A percentile compares a stretch with the other conserved stretches of the same genome.
These are phyloP conservation scores for Loxodes magnus DNA, from an alignment of 73 alveolate species.

Conservation along the genomic window DNA sequence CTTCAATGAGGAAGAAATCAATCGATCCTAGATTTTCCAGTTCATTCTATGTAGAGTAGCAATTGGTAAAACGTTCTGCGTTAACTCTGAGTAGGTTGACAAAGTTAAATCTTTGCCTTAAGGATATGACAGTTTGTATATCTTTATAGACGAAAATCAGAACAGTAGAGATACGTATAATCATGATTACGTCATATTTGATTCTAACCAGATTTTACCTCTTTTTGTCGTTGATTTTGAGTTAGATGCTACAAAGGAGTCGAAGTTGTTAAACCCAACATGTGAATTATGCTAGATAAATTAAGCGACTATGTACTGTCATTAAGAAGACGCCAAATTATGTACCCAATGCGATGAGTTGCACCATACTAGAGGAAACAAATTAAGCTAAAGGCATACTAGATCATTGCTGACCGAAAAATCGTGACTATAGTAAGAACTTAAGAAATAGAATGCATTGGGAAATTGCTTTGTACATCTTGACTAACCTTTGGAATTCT, in stretches of 20 bases:
- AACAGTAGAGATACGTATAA: constrained; percentile 16
- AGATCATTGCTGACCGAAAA: constrained; percentile 16
- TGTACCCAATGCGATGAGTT: constrained; percentile 45
- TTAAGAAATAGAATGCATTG: constrained; percentile 24
- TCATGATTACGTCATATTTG: constrained; percentile 34
- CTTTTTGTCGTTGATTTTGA: constrained; percentile 26
- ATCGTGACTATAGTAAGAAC: background rate
- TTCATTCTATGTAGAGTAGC: constrained; percentile 23
- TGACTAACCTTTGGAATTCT: constrained; percentile 31
- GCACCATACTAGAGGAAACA: constrained; percentile 24
- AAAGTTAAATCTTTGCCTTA: constrained; percentile 14
- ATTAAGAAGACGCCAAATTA: constrained; percentile 24
- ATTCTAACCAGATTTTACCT: constrained; percentile 22
- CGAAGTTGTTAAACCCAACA: constrained; percentile 3
- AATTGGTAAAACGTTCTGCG: constrained; percentile 31
- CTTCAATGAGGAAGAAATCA: background rate
- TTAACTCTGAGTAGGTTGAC: constrained; percentile 17
- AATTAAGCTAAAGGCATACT: constrained; percentile 14
- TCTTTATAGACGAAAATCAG: constrained; percentile 23
- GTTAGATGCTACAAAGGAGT: constrained; percentile 24
- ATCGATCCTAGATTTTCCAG: constrained; percentile 13
- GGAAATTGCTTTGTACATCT: constrained; percentile 27
- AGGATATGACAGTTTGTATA: constrained; percentile 33
- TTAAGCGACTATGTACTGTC: constrained; percentile 32
- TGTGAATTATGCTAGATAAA: constrained; percentile 25